Evolutionary conservation across 2,329 filamentous ascomycete species (phyloP).

Genomic region (Leptodontidium sp.): DNA sequence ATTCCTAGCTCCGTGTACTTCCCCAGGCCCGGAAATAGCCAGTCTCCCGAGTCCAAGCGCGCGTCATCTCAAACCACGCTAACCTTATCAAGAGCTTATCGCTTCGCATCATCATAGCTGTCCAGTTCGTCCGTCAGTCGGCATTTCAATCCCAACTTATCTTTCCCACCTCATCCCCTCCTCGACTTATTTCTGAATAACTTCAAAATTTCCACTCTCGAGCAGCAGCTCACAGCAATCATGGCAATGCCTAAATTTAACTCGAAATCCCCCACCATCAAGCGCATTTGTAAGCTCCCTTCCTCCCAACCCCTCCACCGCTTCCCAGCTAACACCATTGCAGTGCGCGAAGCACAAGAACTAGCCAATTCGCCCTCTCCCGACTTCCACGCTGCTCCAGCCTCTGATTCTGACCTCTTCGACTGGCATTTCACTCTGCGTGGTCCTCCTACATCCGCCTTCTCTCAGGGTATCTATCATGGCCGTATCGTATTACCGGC

Average conservation of each 20-base stretch:
- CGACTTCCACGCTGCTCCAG: slow-evolving; percentile 84
- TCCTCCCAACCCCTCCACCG: slow-evolving; percentile 21
- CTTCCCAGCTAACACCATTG: slow-evolving; percentile 29
- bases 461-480: slow-evolving; percentile 81
- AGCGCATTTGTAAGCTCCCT: slow-evolving; percentile 73
- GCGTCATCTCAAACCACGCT: not conserved
- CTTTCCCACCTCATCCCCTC: not conserved
- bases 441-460: slow-evolving; percentile 78
- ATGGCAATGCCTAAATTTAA: slow-evolving; percentile 58
- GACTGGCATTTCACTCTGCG: slow-evolving; percentile 99
- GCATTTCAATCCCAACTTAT: not conserved
- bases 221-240: not conserved
- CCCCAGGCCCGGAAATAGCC: no score
- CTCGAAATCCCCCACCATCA: slow-evolving; percentile 83
- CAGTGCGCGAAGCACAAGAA: slow-evolving; percentile 91
- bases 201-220: not conserved
- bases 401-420: slow-evolving; percentile 86
- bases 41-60: not conserved
- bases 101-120: slow-evolving; percentile 6
- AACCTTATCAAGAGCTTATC: slow-evolving; percentile 5
- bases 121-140: slow-evolving; percentile 1
- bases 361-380: slow-evolving; percentile 80
- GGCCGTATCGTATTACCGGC: slow-evolving; percentile 92
- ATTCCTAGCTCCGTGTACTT: no score
- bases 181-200: not conserved